A percentile compares a stretch with the other conserved stretches of the same genome.
phyloP scores from a whole-genome alignment of 2,329 filamentous ascomycete genomes.

The Sclerotinia sclerotiorum region DNA sequence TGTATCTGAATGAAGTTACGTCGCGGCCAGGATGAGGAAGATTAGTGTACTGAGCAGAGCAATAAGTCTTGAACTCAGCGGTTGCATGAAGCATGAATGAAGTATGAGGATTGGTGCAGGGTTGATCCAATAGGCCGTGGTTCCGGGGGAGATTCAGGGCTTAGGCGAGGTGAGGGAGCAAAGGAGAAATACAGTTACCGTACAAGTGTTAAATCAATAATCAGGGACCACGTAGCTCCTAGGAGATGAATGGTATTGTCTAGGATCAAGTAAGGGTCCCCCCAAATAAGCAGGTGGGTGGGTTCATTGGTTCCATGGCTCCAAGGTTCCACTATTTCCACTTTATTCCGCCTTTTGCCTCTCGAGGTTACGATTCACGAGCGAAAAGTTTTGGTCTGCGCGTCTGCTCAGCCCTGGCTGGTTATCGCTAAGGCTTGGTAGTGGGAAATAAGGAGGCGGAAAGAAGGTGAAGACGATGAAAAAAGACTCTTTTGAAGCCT shows the following conservation, averaged over 20 bases:
- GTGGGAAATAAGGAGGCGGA: not conserved
- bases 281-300: not conserved
- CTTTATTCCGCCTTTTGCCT: too few relatives aligned
- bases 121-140: not conserved
- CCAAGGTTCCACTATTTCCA: not conserved
- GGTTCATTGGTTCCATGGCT: not conserved
- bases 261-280: not conserved
- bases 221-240: constrained; percentile 13
- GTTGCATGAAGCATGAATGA: not conserved
- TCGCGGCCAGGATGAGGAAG: not conserved
- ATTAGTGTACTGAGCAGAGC: not conserved
- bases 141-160: not conserved
- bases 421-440: not conserved
- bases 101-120: not conserved
- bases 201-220: not conserved
- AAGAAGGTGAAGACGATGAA: not conserved
- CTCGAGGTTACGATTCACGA: not conserved
- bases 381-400: not conserved
- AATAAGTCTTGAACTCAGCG: not conserved
- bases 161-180: not conserved
- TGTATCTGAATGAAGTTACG: not conserved
- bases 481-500: not conserved
- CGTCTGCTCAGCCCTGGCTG: not conserved
- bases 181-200: not conserved
- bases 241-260: not conserved